Base-by-base conservation (phyloP, 352 stramenopile genomes). In the Phytophthora palmivora region DNA sequence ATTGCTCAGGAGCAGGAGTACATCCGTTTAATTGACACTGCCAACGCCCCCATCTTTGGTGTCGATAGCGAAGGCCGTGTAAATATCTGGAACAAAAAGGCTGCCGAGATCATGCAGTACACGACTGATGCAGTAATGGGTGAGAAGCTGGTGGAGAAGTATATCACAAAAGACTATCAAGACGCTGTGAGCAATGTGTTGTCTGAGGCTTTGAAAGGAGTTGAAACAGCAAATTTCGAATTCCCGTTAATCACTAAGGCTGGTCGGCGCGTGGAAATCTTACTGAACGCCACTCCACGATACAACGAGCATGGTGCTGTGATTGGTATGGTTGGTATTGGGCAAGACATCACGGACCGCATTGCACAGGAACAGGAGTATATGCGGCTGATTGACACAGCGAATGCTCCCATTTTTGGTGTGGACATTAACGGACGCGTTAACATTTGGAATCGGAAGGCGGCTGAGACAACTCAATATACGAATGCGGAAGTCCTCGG, bases 31-130 rank as follows among this genome's bases (percentile, higher is more conserved):
- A 69, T 73, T 9, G 59, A 72, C 22, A 78, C 75, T 22, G 76
- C 70, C 6, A 81, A 73, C 26, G 66, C 56, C 33, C 72, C 65
- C 9, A 81, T 75, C 8, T 92, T 95, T 43, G 87, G 84, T 19
- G 77, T 94, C 14, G 84, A 95, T 43, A 64, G 53, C 2, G 67
- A 95, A 28, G 76, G 75, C 0, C 28, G 49, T 10, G 74, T 89
- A 15, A 89, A 87, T 42, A 84, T 85, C 47, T 88, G 76, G 75
- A 88, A 88, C 47, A 58, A 58, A 11, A 82, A 77, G 47, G 76
- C 77, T n/a, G 71, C 70, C 6, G 64, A 79, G 18, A 82, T 88
- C 43, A 88, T 66, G 45, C 67, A 84, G 36, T 87, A 80, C 48
- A 67, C 63, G 6, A 59, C 52, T 4, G 55, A 78, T 39, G 76